Evolutionary conservation across 805 yeast species (phyloP), one percentile per base, ranked within the genome.

Genomic region (Wickerhamia fluorescens): DNA sequence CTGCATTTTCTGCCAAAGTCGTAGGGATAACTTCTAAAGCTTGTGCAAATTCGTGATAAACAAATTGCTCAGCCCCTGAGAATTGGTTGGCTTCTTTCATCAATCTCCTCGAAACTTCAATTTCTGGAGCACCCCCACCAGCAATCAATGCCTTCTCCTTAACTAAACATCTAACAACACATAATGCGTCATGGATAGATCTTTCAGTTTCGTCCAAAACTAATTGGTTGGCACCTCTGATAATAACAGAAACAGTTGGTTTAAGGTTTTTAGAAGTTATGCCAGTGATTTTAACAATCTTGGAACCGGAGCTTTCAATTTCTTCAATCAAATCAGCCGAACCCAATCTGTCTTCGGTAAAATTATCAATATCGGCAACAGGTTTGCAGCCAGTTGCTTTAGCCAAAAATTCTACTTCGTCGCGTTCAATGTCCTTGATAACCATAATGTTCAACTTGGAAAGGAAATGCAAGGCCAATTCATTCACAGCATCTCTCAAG

Each of bases 81-180:
- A 81, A 66, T 30, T 73, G 62, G 40, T 76, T 69, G 17, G 94
- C 70, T 54, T 86, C 94, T 42, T 74, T 76, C 43, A 72, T 63
- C 41, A 87, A 61, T 9, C 73, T 72, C 39, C 89, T 74, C 7
- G 95, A 75, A 6, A 85, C 78, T 64, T 88, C 96, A 41, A 87
- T 76, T 60, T 87, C 96, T 25, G 97, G 95, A 5, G 98, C 97
- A 47, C 97, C 98, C 40, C 98, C 99, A 46, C 99, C 99, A 9
- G 97, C 96, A 61, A 92, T 87, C 51, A 83, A 65, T 1, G 88
- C 95, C 49, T 73, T 80, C 53, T 84, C 86, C 51, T 86, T 85
- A 16, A 87, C 95, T 32, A 86, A 66, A 60, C 95, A 82, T 53
- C 94, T 65, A 38, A 81, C 68, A 32, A 89, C 98, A 71, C 99